Conservation (phyloP, 2,329 filamentous ascomycete species). For the Lithohypha guttulata region DNA sequence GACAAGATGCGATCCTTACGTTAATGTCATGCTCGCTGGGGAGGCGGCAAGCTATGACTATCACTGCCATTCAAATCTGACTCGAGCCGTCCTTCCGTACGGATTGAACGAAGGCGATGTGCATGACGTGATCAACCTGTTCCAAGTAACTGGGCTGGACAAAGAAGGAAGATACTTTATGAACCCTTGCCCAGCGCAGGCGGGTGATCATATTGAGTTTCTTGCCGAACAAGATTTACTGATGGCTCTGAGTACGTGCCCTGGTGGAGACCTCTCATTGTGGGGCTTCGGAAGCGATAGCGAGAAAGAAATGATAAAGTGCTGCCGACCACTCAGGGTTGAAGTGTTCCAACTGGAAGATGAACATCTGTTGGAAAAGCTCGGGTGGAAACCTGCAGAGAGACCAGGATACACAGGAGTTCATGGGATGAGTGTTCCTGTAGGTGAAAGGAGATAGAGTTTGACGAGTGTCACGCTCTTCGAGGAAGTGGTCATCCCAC, state of each 20-base stretch:
- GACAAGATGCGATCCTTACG: constrained; percentile 75
- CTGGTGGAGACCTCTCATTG: constrained; percentile 68
- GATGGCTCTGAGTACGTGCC: constrained; percentile 55
- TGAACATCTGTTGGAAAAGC: constrained; percentile 14
- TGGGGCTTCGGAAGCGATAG: constrained; percentile 59
- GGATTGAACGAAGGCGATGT: constrained; percentile 64
- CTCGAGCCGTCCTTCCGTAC: constrained; percentile 57
- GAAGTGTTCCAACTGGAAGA: constrained; percentile 58
- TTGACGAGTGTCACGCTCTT: no score
- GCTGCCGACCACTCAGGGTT: constrained; percentile 63
- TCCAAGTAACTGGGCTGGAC: constrained; percentile 73
- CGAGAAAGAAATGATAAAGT: constrained; percentile 58
- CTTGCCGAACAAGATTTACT: constrained; percentile 69
- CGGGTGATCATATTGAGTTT: constrained; percentile 56
- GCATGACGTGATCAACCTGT: constrained; percentile 77
- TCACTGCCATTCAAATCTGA: constrained; percentile 76
- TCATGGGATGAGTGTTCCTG: constrained; percentile 52
- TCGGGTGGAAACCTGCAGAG: constrained; percentile 53
- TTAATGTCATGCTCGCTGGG: constrained; percentile 62
- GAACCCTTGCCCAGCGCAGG: constrained; percentile 38
- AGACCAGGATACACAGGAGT: constrained; percentile 51
- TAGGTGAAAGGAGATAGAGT: constrained; percentile 22
- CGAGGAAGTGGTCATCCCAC: constrained; percentile 10
- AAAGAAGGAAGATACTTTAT: constrained; percentile 66
- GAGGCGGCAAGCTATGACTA: constrained; percentile 55